Percentiles rank a stretch among this genome's conserved stretches.
Evolutionary conservation across 768 basidiomycete genomes (phyloP).

Genomic region (Tylopilus subfusipes): DNA sequence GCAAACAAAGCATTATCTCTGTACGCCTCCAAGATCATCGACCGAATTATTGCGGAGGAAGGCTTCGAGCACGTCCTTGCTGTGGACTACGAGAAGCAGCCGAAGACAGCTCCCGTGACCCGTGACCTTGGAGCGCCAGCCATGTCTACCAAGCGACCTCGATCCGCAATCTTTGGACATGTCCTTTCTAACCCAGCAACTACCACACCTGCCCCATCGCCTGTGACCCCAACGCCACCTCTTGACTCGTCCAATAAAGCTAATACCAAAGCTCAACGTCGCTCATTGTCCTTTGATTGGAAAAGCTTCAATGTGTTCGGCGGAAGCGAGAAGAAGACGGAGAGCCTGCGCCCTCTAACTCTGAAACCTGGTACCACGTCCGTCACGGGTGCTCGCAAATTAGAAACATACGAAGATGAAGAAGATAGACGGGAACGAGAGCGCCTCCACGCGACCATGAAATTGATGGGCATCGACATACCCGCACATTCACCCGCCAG

Average conservation of each 20-base stretch:
- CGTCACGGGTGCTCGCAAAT: slow-evolving; percentile 64
- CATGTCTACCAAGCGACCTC: slow-evolving; percentile 46
- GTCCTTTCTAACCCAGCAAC: slow-evolving; percentile 37
- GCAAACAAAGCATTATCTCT: slow-evolving; percentile 94
- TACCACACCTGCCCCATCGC: slow-evolving; percentile 28
- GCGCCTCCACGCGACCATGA: slow-evolving; percentile 86
- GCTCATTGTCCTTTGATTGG: slow-evolving; percentile 86
- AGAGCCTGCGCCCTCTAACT: slow-evolving; percentile 66
- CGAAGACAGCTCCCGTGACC: slow-evolving; percentile 40
- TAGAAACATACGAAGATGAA: slow-evolving; percentile 89
- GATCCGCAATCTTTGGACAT: slow-evolving; percentile 52
- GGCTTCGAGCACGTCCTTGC: slow-evolving; percentile 96
- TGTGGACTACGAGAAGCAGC: slow-evolving; percentile 76
- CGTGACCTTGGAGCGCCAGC: slow-evolving; percentile 15
- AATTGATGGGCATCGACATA: slow-evolving; percentile 86
- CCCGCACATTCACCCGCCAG: slow-evolving; percentile 44
- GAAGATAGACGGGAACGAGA: slow-evolving; percentile 87
- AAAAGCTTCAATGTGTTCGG: slow-evolving; percentile 69
- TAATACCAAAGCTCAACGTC: slow-evolving; percentile 50
- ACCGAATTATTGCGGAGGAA: slow-evolving; percentile 93
- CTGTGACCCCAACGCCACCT: slow-evolving; percentile 21
- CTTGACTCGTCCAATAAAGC: slow-evolving; percentile 24
- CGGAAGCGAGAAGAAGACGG: slow-evolving; percentile 59
- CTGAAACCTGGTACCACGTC: slow-evolving; percentile 60
- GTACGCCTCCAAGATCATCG: slow-evolving; percentile 97